phyloP scores from a whole-genome alignment of 176 grass and related monocot species.

The Oryza meridionalis region DNA sequence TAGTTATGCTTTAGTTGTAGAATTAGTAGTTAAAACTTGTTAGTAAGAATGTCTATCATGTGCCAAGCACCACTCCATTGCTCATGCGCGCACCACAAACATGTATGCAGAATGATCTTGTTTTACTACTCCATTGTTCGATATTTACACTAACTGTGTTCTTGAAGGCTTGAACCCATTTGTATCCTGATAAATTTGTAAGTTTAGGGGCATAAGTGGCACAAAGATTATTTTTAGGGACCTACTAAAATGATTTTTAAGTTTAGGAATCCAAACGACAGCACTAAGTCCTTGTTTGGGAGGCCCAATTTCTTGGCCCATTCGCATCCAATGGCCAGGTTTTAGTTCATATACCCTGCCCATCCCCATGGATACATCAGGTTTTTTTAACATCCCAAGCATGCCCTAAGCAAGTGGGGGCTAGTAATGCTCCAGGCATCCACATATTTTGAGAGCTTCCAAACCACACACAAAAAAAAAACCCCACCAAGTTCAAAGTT shows the following conservation, averaged over 20 bases:
- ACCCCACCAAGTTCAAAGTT: too few species aligned
- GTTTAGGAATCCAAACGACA: background rate
- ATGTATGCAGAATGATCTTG: background rate
- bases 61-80: too few species aligned
- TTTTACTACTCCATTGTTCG: background rate
- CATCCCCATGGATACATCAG: background rate
- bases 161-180: background rate
- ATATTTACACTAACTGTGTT: background rate
- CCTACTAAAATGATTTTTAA: background rate
- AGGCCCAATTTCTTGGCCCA: too few species aligned
- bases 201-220: background rate
- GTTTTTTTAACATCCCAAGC: background rate
- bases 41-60: background rate
- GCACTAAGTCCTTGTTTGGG: background rate
- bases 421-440: too few species aligned
- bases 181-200: background rate
- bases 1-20: conserved; percentile 24
- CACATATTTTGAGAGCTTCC: too few species aligned
- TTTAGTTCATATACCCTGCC: background rate
- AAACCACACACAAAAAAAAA: too few species aligned
- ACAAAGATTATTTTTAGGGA: background rate
- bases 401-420: background rate
- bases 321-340: background rate
- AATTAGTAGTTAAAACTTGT: conserved; percentile 8
- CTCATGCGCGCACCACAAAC: background rate